Evolutionary conservation across 345 rosid genomes (phyloP), one percentile per base, ranked within the genome.

Genomic region (Pugionium dolabratum): DNA sequence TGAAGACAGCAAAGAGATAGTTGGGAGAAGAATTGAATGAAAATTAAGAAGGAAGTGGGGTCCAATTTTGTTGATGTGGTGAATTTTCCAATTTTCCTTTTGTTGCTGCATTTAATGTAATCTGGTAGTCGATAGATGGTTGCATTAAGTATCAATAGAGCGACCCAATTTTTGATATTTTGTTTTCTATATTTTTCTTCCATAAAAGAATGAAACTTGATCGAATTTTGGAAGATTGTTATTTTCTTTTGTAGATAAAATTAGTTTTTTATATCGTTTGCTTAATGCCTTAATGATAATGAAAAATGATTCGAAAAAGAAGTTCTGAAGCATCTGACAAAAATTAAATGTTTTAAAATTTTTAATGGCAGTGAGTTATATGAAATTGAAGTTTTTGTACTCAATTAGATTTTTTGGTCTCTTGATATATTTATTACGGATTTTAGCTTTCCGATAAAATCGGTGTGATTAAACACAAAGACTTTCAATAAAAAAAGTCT

Each of bases 101-200:
- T 11, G 45, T 50, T 63, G 44, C 7, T 1, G 5, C 69, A 74
- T 74, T 74, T 54, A 74, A 55, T 74, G 50, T 33, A 47, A 31
- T 56, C 64, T 74, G 78, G 77, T 67, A 67, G 73, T 61, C 30
- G 77, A 74, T 67, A 47, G 77, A 60, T 54, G 69, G 47, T 67
- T 62, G 77, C 78, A 74, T 67, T 74, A 59, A 74, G 69, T 74
- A 67, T 35, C 36, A 53, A 9, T 40, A 39, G 59, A 46, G 69
- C 46, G 26, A 3, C 67, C 46, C 67, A 64, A 43, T 64, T 64
- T 18, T 35, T 52, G 29, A 29, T 33, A 4, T 10, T 29, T 53
- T 51, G n/a, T 51, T 1, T 32, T 33, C 27, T n/a, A 6, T 53
- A 10, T 18, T 54, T 32, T 58, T 42, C 11, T 39, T 58, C 34